Evolutionary conservation across 2,329 filamentous ascomycete genomes (phyloP).

Genomic region (Eutypa lata): DNA sequence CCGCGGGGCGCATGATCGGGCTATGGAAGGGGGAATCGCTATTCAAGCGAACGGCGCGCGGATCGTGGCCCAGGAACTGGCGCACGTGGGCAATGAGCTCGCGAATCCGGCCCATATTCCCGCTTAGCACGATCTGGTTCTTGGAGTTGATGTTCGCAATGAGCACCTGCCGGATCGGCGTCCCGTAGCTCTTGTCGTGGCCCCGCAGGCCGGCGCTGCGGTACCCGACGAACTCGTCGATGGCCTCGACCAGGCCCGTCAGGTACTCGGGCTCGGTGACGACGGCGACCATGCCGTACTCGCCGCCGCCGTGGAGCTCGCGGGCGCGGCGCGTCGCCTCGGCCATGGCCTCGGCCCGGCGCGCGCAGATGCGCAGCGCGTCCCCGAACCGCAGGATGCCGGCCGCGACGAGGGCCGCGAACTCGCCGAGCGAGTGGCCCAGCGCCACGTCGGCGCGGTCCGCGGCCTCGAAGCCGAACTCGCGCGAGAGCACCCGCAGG

Average conservation of each 20-base stretch:
- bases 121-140: slow-evolving; percentile 93
- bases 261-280: slow-evolving; percentile 83
- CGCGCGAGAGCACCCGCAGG: slow-evolving; percentile 77
- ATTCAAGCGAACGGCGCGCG: slow-evolving; percentile 80
- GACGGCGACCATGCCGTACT: slow-evolving; percentile 92
- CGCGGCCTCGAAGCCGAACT: slow-evolving; percentile 72
- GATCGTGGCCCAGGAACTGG: slow-evolving; percentile 89
- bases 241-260: slow-evolving; percentile 63
- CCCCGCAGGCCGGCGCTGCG: slow-evolving; percentile 62
- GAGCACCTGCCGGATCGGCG: slow-evolving; percentile 79
- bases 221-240: slow-evolving; percentile 76
- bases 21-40: slow-evolving; percentile 89
- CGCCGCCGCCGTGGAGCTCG: slow-evolving; percentile 68
- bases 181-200: slow-evolving; percentile 40
- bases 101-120: slow-evolving; percentile 78
- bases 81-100: slow-evolving; percentile 79
- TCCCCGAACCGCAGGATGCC: slow-evolving; percentile 77
- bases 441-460: slow-evolving; percentile 77
- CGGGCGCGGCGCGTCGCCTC: slow-evolving; percentile 67
- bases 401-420: slow-evolving; percentile 82
- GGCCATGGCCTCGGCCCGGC: slow-evolving; percentile 79
- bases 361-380: slow-evolving; percentile 72
- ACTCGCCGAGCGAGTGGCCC: slow-evolving; percentile 90
- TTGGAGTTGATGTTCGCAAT: slow-evolving; percentile 95
- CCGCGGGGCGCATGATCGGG: slow-evolving; percentile 84